Base-by-base conservation (phyloP, 805 yeast species). In the Priceomyces castillae region DNA sequence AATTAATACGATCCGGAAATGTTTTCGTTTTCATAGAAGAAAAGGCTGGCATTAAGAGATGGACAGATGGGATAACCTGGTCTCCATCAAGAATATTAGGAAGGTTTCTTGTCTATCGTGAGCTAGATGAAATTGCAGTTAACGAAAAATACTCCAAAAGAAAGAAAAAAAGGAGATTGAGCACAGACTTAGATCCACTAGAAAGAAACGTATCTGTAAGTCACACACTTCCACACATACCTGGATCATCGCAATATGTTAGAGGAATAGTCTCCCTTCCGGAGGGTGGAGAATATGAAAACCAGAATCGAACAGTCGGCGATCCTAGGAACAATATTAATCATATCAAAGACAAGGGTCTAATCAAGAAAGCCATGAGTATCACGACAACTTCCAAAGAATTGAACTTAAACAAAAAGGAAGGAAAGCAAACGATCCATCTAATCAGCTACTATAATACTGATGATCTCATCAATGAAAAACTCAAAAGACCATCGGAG, bases 11-110 rank as follows among this genome's bases (percentile, higher is more conserved):
- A 42, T 81, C 89, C 7, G 97, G 97, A 0, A 80, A 81, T 51
- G 81, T 89, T 1, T 90, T 90, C 63, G 88, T 92, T 1, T 90
- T 90, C 57, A 78, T 84, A 38, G 96, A 90, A 62, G 88, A 85
- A 51, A 70, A 77, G 10, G 81, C 90, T 0, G 90, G 92, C 2
- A 90, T 90, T 47, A 86, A 86, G 59, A 73, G 98, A 46, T 90
- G 98, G 98, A 90, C 98, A 1, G 98, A 90, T 57, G 96, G 97
- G n/a, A 78, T 87, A 11, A 73, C 90, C 11, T 90, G 98, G 98
- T 81, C 90, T 2, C 96, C 97, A 0, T 84, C 95, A 2, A 72
- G 97, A 39, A 89, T 90, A 31, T 72, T 89, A 20, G 96, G 96
- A 4, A 73, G 94, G 46, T 90, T 90, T 54, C 68, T 90, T 26